Base-by-base conservation (phyloP, 805 yeast genomes). In the Pichia manshurica region DNA sequence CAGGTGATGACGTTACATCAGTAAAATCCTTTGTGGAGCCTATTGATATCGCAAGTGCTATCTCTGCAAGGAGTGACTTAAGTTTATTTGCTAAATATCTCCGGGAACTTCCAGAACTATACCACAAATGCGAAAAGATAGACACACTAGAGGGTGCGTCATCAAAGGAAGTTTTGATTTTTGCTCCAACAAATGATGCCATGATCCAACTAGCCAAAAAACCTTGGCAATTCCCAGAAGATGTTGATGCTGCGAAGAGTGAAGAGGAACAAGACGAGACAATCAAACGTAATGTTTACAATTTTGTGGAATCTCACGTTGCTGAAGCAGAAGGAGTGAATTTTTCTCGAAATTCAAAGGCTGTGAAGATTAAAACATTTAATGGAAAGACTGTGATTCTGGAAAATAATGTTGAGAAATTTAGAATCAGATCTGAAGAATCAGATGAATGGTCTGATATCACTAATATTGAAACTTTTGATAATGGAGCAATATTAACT, bases 141-240 rank as follows among this genome's bases (percentile, higher is more conserved):
- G 68, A 68, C 56, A 10, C 7, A 25, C 10, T 25, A 8, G 29
- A 10, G 29, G 10, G 29, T 25, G 70, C 15, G 17, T 33, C 37
- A 5, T 19, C 21, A 3, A 50, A 52, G 8, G 60, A 62, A 63
- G 44, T 75, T 53, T 65, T 86, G 20, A 74, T 87, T 6, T 74
- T 87, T 57, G 87, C 95, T 3, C 96, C 96, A 7, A 69, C 79
- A 2, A 79, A 87, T 58, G 64, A 62, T 12, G 90, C 87, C 3
- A 69, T 87, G 49, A 66, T 66, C 29, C 65, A 70, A 2, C 59
- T 82, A 42, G 12, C 63, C 3, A 47, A 62, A 47, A 87, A 87
- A 61, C 96, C 96, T 19, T 88, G 95, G 96, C 82, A 83, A 59
- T 87, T 83, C 63, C 95, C 95, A 0, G 61, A 59, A 7, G 56